These are phyloP conservation scores for Gamarada debralockiae DNA, from an alignment of 495 filamentous ascomycete genomes.

Conservation along the genomic window DNA sequence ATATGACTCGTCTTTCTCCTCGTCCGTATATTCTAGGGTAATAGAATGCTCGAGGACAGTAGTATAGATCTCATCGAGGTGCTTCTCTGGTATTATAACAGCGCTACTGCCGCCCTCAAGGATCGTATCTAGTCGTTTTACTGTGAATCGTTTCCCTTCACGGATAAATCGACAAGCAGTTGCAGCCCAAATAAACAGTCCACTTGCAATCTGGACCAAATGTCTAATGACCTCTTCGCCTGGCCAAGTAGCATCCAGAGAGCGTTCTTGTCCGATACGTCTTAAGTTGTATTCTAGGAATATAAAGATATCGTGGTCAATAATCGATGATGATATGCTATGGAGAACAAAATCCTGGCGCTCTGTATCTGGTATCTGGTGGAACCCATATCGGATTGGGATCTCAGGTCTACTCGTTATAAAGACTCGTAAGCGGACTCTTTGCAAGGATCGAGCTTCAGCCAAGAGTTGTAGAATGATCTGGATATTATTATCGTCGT, in stretches of 20 bases:
- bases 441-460: constrained; percentile 8
- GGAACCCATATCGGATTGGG: constrained; percentile 25
- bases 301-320: constrained; percentile 16
- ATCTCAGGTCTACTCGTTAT: constrained; percentile 29
- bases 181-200: no score
- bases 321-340: constrained; percentile 15
- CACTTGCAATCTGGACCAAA: not conserved
- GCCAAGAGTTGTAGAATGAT: constrained; percentile 23
- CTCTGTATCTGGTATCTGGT: no score
- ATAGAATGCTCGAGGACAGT: constrained; percentile 6
- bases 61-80: constrained; percentile 6
- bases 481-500: constrained; percentile 1
- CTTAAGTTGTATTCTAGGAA: constrained; percentile 1
- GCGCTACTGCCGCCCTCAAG: constrained; percentile 1
- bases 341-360: no score
- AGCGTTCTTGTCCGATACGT: not conserved
- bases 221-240: not conserved
- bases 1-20: constrained; percentile 1
- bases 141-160: no score
- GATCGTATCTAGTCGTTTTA: not conserved
- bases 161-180: no score
- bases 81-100: constrained; percentile 1
- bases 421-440: constrained; percentile 21
- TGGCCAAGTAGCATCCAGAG: not conserved
- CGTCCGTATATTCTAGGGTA: not conserved